phyloP scores from a whole-genome alignment of 1,284 basidiomycete genomes.

The Irpex lacteus region DNA sequence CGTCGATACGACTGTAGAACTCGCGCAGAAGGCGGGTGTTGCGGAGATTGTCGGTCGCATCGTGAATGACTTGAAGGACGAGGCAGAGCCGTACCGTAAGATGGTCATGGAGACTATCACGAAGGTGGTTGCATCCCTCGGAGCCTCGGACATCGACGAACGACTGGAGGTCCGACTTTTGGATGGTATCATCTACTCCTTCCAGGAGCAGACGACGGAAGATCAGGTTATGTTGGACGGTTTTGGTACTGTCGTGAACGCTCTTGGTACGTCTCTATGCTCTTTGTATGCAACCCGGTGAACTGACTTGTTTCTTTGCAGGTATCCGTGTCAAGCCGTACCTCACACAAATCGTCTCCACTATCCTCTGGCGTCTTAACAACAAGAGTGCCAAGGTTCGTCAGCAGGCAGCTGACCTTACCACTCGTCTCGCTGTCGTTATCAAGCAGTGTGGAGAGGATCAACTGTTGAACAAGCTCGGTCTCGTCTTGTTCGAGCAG shows the following conservation, averaged over 20 bases:
- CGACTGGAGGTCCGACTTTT: conserved; percentile 91
- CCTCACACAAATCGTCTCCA: conserved; percentile 98
- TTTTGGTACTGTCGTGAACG: conserved; percentile 96
- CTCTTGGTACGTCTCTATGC: conserved; percentile 52
- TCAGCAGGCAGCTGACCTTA: conserved; percentile 97
- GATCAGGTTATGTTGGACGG: conserved; percentile 99
- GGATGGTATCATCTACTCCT: conserved; percentile 98
- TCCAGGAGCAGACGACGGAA: conserved; percentile 99
- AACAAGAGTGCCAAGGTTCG: conserved; percentile 99
- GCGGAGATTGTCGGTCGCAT: conserved; percentile 94
- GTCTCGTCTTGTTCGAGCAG: conserved; percentile 97
- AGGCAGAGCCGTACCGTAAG: conserved; percentile 96
- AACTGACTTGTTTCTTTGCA: conserved; percentile 14
- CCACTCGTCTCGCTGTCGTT: conserved; percentile 90
- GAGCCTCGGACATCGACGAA: conserved; percentile 96
- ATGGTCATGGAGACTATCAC: conserved; percentile 99
- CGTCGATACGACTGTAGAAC: conserved; percentile 97
- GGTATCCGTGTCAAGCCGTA: conserved; percentile 99
- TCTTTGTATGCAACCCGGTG: background rate
- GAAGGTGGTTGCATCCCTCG: conserved; percentile 89
- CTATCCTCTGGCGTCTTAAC: conserved; percentile 97
- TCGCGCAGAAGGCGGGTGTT: conserved; percentile 95
- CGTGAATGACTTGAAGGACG: conserved; percentile 96
- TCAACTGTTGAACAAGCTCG: conserved; percentile 92
- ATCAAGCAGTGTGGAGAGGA: conserved; percentile 99